These are phyloP conservation scores for Pseudopithomyces chartarum DNA, from an alignment of 2,329 filamentous ascomycete species.

Conservation along the genomic window DNA sequence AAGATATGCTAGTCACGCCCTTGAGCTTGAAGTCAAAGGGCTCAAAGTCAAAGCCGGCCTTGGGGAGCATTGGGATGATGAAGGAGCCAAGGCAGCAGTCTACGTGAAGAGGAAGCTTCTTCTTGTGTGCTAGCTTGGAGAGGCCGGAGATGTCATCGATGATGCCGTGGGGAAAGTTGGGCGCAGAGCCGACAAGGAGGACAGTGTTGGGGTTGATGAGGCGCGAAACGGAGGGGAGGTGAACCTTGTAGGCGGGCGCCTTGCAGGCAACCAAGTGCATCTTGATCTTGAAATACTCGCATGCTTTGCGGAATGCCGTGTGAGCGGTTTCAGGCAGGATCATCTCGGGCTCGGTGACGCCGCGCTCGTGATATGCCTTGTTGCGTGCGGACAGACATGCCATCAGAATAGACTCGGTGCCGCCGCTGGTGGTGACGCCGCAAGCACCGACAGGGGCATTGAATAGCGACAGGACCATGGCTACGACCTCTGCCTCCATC, in stretches of 20 bases:
- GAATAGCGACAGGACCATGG: conserved; percentile 89
- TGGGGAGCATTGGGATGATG: conserved; percentile 87
- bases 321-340: conserved; percentile 94
- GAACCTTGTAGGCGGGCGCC: conserved; percentile 82
- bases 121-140: conserved; percentile 78
- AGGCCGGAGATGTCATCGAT: conserved; percentile 91
- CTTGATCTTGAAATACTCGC: conserved; percentile 96
- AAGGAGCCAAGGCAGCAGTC: conserved; percentile 98
- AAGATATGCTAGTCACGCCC: conserved; percentile 93
- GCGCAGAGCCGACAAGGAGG: conserved; percentile 89
- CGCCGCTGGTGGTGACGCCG: conserved; percentile 88
- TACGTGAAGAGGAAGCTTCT: conserved; percentile 87
- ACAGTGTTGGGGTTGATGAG: conserved; percentile 94
- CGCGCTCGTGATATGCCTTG: conserved; percentile 82
- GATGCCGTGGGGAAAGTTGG: conserved; percentile 98
- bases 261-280: conserved; percentile 87
- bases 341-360: conserved; percentile 94
- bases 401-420: conserved; percentile 96
- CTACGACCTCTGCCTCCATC: conserved; percentile 98
- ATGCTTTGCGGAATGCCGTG: conserved; percentile 94
- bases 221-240: conserved; percentile 75
- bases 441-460: conserved; percentile 84
- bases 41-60: conserved; percentile 87
- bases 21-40: conserved; percentile 93
- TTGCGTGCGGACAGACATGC: conserved; percentile 89